Base-by-base conservation (phyloP, 2,329 filamentous ascomycete genomes). In the Talaromyces piceae region DNA sequence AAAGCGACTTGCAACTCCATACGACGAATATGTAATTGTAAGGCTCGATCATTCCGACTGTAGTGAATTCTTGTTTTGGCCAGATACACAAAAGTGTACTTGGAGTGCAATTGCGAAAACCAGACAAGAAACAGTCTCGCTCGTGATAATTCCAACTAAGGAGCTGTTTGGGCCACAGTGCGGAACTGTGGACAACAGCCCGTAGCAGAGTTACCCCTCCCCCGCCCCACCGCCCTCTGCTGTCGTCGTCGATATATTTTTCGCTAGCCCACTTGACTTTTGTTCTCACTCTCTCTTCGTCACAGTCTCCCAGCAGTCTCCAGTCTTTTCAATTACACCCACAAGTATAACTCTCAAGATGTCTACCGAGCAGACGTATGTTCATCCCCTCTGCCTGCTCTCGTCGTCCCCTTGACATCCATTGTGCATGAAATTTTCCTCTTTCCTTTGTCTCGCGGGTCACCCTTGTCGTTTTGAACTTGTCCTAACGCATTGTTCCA, bases 291-390 rank as follows among this genome's bases (percentile, higher is more conserved):
- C 39, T 52, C 49, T 37, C 43, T 41, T 33, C n/a, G n/a, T n/a
- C n/a, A n/a, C n/a, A n/a, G n/a, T n/a, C n/a, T n/a, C n/a, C n/a
- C 45, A 30, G 30, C n/a, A 22, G 31, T 57, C 52, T 41, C 41
- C 49, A 44, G 33, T 48, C 60, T 56, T 54, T 18, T 41, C 28
- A 45, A n/a, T 47, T 18, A 37, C 33, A 9, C 20, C 18, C 12
- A 31, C 45, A 49, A 31, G 57, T 58, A 54, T 57, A 50, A 50
- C 33, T 52, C 49, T 51, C 51, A 83, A 70, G 69, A 87, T 87
- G 83, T 81, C 87, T 77, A 77, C 74, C 75, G 89, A 94, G 79
- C 87, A 91, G 80, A 95, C 90, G 89, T 95, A 77, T 52, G 58
- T 57, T 51, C 50, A 39, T 56, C 53, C 47, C 43, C 50, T 52